Evolutionary conservation across 2,329 filamentous ascomycete species (phyloP), one percentile per base, ranked within the genome.

Genomic region (Pleoardoris graminearum): DNA sequence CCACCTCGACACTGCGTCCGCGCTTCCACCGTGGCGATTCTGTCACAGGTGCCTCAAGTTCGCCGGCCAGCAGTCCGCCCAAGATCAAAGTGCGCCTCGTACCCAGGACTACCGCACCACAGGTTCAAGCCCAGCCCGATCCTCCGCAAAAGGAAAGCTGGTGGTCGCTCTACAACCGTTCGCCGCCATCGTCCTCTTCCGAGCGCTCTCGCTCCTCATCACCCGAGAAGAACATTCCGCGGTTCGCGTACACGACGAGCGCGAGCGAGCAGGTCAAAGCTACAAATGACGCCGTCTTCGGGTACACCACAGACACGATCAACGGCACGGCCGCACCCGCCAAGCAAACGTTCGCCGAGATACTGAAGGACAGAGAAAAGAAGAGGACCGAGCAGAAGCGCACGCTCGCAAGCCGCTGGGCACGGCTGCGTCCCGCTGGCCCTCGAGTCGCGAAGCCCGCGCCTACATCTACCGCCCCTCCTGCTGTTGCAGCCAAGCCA

Each of bases 71-170:
- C 8, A 47, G 43, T 14, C 53, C 56, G 3, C 47, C 56, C 6
- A 60, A 51, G 16, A 62, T 67, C 48, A 65, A 58, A 47, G 57
- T 68, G 7, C 59, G 60, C 19, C 37, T 69, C 37, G 62, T 55
- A 29, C 58, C 63, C 3, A 63, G 55, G 38, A n/a, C 49, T 1
- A 29, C 45, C 10, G n/a, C 37, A 14, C 8, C 33, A 7, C 47
- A 56, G 17, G 21, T 39, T 12, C 41, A 23, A 14, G 11, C 19
- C 1, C 45, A 55, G 14, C 25, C 44, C 10, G 44, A 58, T 3
- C 53, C 29, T 8, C 49, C 55, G 17, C 60, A 61, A 32, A 63
- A 58, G 33, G 61, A 65, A 35, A 50, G 54, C 7, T 52, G 43
- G 37, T 56, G 49, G 36, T 25, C 42, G 16, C 39, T 61, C 5